Base-by-base conservation (phyloP, 306 rosid species). In the Begonia loranthoides region DNA sequence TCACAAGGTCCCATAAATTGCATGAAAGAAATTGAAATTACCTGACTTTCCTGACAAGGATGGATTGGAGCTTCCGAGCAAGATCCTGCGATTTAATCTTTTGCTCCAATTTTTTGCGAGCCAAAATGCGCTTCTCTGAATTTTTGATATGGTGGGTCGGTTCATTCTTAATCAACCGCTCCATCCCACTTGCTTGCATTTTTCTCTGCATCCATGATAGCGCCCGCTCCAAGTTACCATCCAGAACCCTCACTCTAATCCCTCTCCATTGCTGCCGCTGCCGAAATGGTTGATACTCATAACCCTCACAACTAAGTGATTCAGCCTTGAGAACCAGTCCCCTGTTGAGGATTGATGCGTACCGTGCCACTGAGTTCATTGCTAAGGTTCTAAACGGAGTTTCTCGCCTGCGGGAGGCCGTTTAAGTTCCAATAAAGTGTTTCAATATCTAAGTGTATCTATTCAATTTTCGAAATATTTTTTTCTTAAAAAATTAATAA, bases 21-120 rank as follows among this genome's bases (percentile, higher is more conserved):
- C 13, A 14, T 22, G 48, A 3, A 41, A 41, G 24, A 43, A 28
- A 44, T 13, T 7, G 38, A 17, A 34, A 13, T 0, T 79, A 89
- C 95, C 95, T 90, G 80, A 85, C 83, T 85, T 90, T 90, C 75
- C 86, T 80, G 58, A 74, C 22, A 65, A 90, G 77, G 52, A 90
- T 74, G 65, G 84, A 41, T 63, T 82, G 73, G 52, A 90, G 90
- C 70, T 85, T 85, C 72, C 71, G 77, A 9, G 94, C 82, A 10
- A 85, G 79, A 38, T 90, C 87, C 58, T 82, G 77, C 9, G 94
- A 81, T 15, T 64, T 76, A 43, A 90, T 21, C 65, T 55, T 82
- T 10, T 53, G 75, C 68, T 85, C 79, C 58, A 90, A 70, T 28
- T 53, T 70, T 72, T 85, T 82, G 51, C 66, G 63, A 10, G 97